Evolutionary conservation across 805 yeast genomes (phyloP), one percentile per base, ranked within the genome.

Genomic region (Metahyphopichia silvanorum): DNA sequence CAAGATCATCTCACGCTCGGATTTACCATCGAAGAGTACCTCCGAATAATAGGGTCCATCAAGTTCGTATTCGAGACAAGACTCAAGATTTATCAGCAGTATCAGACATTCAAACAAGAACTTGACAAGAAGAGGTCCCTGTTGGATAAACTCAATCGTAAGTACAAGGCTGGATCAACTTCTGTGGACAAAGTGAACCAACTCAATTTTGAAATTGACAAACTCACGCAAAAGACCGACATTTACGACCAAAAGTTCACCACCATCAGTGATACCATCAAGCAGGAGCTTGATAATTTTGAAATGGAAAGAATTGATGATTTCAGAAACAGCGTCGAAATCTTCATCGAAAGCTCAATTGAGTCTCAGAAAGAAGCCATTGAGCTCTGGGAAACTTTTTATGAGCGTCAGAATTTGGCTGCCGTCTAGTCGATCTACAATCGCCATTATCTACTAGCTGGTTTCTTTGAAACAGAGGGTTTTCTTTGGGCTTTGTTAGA

Each of bases 331-430:
- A 76, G 88, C 40, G 85, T 91, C 32, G 98, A 93, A 58, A 82
- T 91, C 9, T 89, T 80, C 49, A 74, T 94, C 53, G 98, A 93
- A 57, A 78, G 93, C 32, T 76, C 93, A 16, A 84, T 89, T 34
- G 98, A 93, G 59, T 73, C 88, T 20, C 98, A 93, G 59, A 93
- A 93, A 61, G 96, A 88, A 55, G 79, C 83, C 20, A 85, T 85
- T 38, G 94, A 85, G 51, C 56, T 82, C n/a, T 85, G 91, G 86
- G 93, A 85, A 55, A 79, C 88, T 0, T 93, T 91, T 52, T 88
- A 87, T 51, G 86, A 82, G 40, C 48, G 64, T 11, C 67, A 65
- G 33, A 34, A 42, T 26, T 40, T 55, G 19, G 47, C 46, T 15
- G 27, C 37, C 26, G 43, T 39, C n/a, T 48, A 44, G 32, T 10